These are phyloP conservation scores for Syncephalis plumigaleata DNA, from an alignment of 371 early-diverging fungal species.

Conservation along the genomic window DNA sequence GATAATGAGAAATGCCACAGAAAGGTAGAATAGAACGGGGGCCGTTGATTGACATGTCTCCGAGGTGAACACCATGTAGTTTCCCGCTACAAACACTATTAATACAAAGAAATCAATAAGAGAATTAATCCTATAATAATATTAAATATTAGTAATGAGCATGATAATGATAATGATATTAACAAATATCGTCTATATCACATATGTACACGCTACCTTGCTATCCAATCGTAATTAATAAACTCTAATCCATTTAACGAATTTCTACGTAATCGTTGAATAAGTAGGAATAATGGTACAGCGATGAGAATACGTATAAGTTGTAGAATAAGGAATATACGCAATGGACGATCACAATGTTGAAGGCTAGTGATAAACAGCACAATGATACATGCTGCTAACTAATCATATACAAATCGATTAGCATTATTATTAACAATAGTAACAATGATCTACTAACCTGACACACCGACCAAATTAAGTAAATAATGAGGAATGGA, in stretches of 20 bases:
- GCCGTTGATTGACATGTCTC: constrained; percentile 27
- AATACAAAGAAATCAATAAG: constrained; percentile 1
- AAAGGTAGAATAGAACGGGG: constrained; percentile 33
- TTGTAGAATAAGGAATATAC: constrained; percentile 14
- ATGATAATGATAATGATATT: not conserved
- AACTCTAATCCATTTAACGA: not conserved
- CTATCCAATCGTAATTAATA: constrained; percentile 9
- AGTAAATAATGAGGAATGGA: too few relatives aligned
- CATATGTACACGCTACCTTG: not conserved
- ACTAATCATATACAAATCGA: constrained; percentile 4
- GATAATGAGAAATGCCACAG: constrained; percentile 36
- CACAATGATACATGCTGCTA: constrained; percentile 4
- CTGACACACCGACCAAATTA: too few relatives aligned
- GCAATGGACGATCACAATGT: constrained; percentile 10
- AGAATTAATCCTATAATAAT: not conserved
- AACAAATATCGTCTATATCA: too few relatives aligned
- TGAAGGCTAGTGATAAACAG: constrained; percentile 3
- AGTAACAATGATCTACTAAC: too few relatives aligned
- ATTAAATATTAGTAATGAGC: not conserved
- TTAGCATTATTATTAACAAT: not conserved
- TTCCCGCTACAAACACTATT: constrained; percentile 40
- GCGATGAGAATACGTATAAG: constrained; percentile 12
- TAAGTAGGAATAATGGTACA: constrained; percentile 6
- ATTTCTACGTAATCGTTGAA: constrained; percentile 3
- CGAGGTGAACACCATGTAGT: constrained; percentile 43